Evolutionary conservation across 2,329 filamentous ascomycete genomes (phyloP).

Genomic region (Blastomyces gilchristii): DNA sequence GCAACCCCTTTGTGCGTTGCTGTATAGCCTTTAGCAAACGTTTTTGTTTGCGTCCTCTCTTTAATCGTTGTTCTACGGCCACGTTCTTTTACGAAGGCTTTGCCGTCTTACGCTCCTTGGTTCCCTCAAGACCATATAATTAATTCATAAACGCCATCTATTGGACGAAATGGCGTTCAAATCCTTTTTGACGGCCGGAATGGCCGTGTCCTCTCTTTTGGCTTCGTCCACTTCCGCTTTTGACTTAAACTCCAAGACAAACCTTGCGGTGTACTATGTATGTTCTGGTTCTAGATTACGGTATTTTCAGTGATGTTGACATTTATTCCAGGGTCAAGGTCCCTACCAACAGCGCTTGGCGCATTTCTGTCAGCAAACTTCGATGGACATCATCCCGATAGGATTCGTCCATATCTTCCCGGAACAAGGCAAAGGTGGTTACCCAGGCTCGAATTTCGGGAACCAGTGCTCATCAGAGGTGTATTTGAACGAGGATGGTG

Average conservation of each 20-base stretch:
- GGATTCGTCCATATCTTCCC: slow-evolving; percentile 48
- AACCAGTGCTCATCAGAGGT: slow-evolving; percentile 41
- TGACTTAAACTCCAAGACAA: slow-evolving; percentile 34
- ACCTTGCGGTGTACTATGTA: slow-evolving; percentile 47
- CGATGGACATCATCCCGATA: slow-evolving; percentile 47
- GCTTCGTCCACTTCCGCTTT: slow-evolving; percentile 31
- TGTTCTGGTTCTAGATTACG: slow-evolving; percentile 5
- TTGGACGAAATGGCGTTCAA: slow-evolving; percentile 28
- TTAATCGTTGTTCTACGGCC: slow-evolving; percentile 26
- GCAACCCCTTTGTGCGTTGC: not conserved
- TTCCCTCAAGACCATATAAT: slow-evolving; percentile 20
- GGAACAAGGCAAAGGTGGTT: slow-evolving; percentile 34
- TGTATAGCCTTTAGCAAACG: slow-evolving; percentile 9
- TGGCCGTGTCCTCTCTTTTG: slow-evolving; percentile 26
- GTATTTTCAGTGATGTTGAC: slow-evolving; percentile 12
- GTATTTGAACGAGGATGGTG: slow-evolving; percentile 28
- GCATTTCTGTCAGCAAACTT: slow-evolving; percentile 43
- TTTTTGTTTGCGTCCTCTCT: slow-evolving; percentile 47
- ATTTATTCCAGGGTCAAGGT: slow-evolving; percentile 41
- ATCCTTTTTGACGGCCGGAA: slow-evolving; percentile 26
- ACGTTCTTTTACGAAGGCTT: slow-evolving; percentile 29
- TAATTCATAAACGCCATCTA: slow-evolving; percentile 22
- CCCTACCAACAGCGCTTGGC: slow-evolving; percentile 38
- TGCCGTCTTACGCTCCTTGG: slow-evolving; percentile 30
- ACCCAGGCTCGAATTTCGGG: slow-evolving; percentile 47